Percentiles rank a stretch among this genome's conserved stretches.
These are phyloP conservation scores for Cercospora janseana DNA, from an alignment of 2,329 filamentous ascomycete genomes.

Conservation along the genomic window DNA sequence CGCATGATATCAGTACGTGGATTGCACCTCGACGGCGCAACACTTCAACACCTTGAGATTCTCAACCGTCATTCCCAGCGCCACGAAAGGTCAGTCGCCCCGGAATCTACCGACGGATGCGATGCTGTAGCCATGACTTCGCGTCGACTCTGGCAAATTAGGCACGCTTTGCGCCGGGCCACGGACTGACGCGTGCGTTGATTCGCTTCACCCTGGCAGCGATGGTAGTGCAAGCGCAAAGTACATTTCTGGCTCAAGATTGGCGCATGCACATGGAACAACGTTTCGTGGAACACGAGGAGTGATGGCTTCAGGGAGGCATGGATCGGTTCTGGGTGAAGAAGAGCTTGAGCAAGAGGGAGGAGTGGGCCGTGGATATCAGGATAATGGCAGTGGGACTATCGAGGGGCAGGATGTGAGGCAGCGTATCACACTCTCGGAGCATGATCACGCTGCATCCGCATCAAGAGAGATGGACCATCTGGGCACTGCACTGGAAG, in stretches of 20 bases:
- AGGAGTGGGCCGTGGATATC: not conserved
- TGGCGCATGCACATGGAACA: not conserved
- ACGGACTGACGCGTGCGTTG: constrained; percentile 2
- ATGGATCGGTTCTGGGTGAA: too few relatives aligned
- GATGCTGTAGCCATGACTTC: too few relatives aligned
- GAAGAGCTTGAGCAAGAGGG: not conserved
- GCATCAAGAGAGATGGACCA: constrained; percentile 29
- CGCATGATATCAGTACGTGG: too few relatives aligned
- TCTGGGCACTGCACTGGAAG: constrained; percentile 44
- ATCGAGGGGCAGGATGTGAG: not conserved
- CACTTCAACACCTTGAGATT: too few relatives aligned
- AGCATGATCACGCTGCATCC: constrained; percentile 15
- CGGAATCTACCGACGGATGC: too few relatives aligned
- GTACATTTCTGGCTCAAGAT: not conserved
- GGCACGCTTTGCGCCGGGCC: not conserved
- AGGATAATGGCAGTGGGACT: not conserved
- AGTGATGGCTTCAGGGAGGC: too few relatives aligned
- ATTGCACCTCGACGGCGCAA: too few relatives aligned
- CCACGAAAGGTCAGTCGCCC: too few relatives aligned
- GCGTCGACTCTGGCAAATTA: too few relatives aligned
- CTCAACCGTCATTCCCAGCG: too few relatives aligned
- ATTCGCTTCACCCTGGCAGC: not conserved
- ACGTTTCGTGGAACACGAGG: too few relatives aligned
- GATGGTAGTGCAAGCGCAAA: not conserved
- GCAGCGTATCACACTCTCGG: constrained; percentile 18